These are phyloP conservation scores for Canavalia gladiata DNA, from an alignment of 306 rosid genomes.

Conservation along the genomic window DNA sequence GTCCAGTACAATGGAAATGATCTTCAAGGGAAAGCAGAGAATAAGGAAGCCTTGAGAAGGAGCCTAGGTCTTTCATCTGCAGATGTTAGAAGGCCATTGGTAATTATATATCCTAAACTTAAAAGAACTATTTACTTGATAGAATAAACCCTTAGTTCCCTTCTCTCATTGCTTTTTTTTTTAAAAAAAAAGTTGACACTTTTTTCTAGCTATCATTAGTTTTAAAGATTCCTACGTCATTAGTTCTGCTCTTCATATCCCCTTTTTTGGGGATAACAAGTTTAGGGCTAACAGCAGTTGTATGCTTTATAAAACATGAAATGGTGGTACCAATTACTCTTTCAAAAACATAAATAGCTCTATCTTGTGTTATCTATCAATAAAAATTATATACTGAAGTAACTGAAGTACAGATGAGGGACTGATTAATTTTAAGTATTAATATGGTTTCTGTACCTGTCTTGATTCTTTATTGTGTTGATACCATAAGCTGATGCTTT, in stretches of 20 bases:
- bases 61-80: constrained; percentile 75
- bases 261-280: not conserved
- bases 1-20: constrained; percentile 86
- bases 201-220: not conserved
- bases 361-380: not conserved
- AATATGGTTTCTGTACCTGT: constrained; percentile 8
- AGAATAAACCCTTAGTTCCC: constrained; percentile 27
- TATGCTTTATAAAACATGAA: constrained; percentile 25
- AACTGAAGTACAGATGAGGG: not conserved
- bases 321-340: not conserved
- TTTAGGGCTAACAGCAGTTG: not conserved
- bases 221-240: constrained; percentile 31
- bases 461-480: not conserved
- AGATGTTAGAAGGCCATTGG: constrained; percentile 82
- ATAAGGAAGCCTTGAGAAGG: constrained; percentile 87
- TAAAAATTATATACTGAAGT: not conserved
- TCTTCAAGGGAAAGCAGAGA: constrained; percentile 84
- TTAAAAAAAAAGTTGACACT: not conserved
- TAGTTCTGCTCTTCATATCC: not conserved
- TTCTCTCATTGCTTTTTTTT: not conserved
- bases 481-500: constrained; percentile 2
- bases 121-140: constrained; percentile 21
- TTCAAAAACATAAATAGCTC: not conserved
- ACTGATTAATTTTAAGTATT: not conserved
- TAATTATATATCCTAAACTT: constrained; percentile 55